Evolutionary conservation across 176 grass and related monocot species (phyloP), one percentile per base, ranked within the genome.

Genomic region (Juncus effusus): DNA sequence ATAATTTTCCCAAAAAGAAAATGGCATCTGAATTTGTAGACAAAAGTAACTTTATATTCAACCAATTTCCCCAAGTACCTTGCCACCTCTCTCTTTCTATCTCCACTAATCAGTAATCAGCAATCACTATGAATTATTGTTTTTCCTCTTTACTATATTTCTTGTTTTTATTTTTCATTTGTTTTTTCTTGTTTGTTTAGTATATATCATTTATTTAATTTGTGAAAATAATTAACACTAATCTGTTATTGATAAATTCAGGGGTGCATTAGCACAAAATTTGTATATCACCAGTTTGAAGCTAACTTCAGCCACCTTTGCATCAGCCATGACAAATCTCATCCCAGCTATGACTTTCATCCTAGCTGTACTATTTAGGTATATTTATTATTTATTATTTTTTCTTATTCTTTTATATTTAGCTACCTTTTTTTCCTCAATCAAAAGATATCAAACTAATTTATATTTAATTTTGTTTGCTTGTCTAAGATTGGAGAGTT

Each of bases 311-410:
- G 83, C 83, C 0, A 99, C 88, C 14, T 99, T 99, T 72, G 83
- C 83, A 0, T 44, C 94, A 39, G 94, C 88, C n/a, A 89, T 91
- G 75, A 84, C 82, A 2, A 97, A 97, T 80, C 88, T 97, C 13
- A 65, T 89, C 60, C 93, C 88, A 7, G 82, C 82, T 39, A 75
- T 86, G 40, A 96, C 88, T 60, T 91, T 96, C 67, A 15, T 88
- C 2, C 79, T 92, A 8, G 85, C 88, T 28, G 63, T 89, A 11
- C 3, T 86, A 53, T 97, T 88, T 82, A 84, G 93, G 71, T 75
- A 63, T n/a, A 67, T 6, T 77, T 67, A n/a, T 36, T 59, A 59
- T 60, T 37, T 62, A 12, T 12, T 64, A 50, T 13, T 4, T 2
- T 61, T 5, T 2, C 11, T 44, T 37, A 59, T 40, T n/a, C 4